Conservation (phyloP, 2,329 filamentous ascomycete species). For the Exophiala phaeomuriformis region DNA sequence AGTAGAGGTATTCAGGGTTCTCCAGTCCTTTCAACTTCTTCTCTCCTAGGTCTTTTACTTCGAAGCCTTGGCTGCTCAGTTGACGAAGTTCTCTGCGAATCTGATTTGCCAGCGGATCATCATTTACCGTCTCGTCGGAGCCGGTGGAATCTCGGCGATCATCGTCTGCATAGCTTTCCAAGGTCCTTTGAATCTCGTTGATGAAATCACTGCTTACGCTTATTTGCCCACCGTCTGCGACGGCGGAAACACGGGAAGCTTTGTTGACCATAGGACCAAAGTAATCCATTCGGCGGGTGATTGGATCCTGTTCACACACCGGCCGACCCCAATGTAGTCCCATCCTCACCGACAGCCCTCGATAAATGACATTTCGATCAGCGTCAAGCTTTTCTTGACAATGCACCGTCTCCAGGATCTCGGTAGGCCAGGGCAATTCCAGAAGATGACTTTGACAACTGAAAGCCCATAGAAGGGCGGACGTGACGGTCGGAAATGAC, state of each 20-base stretch:
- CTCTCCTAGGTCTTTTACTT: constrained; percentile 93
- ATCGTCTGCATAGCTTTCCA: constrained; percentile 83
- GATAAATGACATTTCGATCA: constrained; percentile 84
- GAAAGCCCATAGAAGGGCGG: constrained; percentile 92
- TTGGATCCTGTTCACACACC: constrained; percentile 89
- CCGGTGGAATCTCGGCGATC: constrained; percentile 62
- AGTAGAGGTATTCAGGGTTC: constrained; percentile 91
- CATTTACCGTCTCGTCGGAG: constrained; percentile 66
- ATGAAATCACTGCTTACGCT: constrained; percentile 97
- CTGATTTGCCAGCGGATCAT: constrained; percentile 64
- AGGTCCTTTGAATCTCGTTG: constrained; percentile 82
- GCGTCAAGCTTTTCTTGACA: constrained; percentile 77
- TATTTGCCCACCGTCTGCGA: constrained; percentile 94
- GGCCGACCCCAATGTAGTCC: constrained; percentile 93
- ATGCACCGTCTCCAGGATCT: constrained; percentile 78
- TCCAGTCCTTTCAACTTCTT: constrained; percentile 93
- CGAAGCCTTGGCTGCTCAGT: constrained; percentile 84
- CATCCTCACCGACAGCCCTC: constrained; percentile 91
- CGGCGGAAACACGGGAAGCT: constrained; percentile 83
- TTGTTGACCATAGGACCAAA: constrained; percentile 99
- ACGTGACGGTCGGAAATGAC: constrained; percentile 91
- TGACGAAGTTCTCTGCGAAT: constrained; percentile 84
- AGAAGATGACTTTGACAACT: constrained; percentile 82
- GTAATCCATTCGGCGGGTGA: constrained; percentile 98
- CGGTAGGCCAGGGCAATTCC: constrained; percentile 85